Percentiles rank a stretch among this genome's conserved stretches.
Conservation (phyloP, 352 stramenopile species). For the Aphanomyces euteiches region DNA sequence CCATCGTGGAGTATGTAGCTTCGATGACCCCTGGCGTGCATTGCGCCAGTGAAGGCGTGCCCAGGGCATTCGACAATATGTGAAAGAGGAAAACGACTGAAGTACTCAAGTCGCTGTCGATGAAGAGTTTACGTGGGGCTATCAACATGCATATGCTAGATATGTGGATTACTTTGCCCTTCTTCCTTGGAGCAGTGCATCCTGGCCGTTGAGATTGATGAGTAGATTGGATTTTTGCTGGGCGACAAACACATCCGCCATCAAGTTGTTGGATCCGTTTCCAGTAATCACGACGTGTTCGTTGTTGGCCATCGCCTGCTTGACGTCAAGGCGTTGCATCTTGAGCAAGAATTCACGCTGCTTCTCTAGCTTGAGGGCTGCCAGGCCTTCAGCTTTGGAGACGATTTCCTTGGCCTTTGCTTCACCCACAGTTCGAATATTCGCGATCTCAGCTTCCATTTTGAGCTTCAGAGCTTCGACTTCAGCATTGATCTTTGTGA, state of each 20-base stretch:
- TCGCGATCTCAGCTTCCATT: conserved; percentile 39
- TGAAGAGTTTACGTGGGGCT: too few relatives aligned
- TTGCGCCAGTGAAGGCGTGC: too few relatives aligned
- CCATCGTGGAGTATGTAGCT: too few relatives aligned
- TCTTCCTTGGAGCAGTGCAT: neutral
- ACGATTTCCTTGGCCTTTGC: conserved; percentile 42
- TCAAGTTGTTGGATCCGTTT: conserved; percentile 47
- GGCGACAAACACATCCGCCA: conserved; percentile 46
- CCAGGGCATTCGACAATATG: too few relatives aligned
- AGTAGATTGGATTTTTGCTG: conserved; percentile 47
- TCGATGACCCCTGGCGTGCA: too few relatives aligned
- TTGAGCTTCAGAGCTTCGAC: conserved; percentile 40
- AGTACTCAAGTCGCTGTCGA: too few relatives aligned
- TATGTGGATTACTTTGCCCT: neutral
- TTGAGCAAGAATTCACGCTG: conserved; percentile 38
- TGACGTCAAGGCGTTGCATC: conserved; percentile 46
- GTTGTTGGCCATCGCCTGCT: conserved; percentile 42
- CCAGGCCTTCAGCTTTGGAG: conserved; percentile 40
- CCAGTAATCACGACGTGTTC: conserved; percentile 42
- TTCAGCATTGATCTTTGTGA: conserved; percentile 42
- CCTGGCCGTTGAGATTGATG: conserved; percentile 40
- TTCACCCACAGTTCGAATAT: conserved; percentile 36
- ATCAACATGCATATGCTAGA: too few relatives aligned
- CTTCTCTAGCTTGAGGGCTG: conserved; percentile 44
- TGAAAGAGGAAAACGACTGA: too few relatives aligned